These are phyloP conservation scores for Citrullus colocynthis DNA, from an alignment of 306 rosid genomes.

Conservation along the genomic window DNA sequence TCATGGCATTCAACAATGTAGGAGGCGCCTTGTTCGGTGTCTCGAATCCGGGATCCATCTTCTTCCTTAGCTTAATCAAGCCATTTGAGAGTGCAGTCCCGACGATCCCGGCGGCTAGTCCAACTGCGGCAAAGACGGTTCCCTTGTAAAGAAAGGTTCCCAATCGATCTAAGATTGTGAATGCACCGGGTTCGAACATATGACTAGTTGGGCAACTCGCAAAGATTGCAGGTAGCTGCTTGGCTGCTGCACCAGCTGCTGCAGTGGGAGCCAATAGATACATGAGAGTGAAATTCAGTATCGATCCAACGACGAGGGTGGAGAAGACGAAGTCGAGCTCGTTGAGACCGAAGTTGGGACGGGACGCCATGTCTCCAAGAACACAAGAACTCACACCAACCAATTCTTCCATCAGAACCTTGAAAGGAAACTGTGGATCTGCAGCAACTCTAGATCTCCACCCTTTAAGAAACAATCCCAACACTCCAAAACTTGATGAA, in stretches of 20 bases:
- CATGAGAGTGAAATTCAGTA: slow-evolving; percentile 85
- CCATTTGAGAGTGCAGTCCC: slow-evolving; percentile 85
- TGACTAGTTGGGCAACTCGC: slow-evolving; percentile 72
- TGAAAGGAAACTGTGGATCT: slow-evolving; percentile 96
- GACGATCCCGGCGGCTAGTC: slow-evolving; percentile 65
- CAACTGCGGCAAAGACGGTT: slow-evolving; percentile 57
- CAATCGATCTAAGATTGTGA: slow-evolving; percentile 29
- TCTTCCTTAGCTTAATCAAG: slow-evolving; percentile 60
- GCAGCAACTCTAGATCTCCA: slow-evolving; percentile 97
- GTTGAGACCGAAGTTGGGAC: slow-evolving; percentile 92
- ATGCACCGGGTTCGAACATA: slow-evolving; percentile 86
- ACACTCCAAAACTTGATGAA: slow-evolving; percentile 30
- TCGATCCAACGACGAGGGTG: slow-evolving; percentile 87
- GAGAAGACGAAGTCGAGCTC: slow-evolving; percentile 97
- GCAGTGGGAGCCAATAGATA: slow-evolving; percentile 73
- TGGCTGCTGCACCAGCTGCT: slow-evolving; percentile 29
- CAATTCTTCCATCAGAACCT: slow-evolving; percentile 88
- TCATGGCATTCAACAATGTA: slow-evolving; percentile 55
- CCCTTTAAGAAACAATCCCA: slow-evolving; percentile 55
- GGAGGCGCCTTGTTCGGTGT: slow-evolving; percentile 86
- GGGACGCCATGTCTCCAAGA: slow-evolving; percentile 91
- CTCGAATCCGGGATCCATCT: slow-evolving; percentile 77
- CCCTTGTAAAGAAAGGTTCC: slow-evolving; percentile 82
- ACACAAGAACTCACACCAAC: slow-evolving; percentile 85
- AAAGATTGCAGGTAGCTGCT: slow-evolving; percentile 42